Conservation (phyloP, 345 rosid species). For the Stellera chamaejasme region DNA sequence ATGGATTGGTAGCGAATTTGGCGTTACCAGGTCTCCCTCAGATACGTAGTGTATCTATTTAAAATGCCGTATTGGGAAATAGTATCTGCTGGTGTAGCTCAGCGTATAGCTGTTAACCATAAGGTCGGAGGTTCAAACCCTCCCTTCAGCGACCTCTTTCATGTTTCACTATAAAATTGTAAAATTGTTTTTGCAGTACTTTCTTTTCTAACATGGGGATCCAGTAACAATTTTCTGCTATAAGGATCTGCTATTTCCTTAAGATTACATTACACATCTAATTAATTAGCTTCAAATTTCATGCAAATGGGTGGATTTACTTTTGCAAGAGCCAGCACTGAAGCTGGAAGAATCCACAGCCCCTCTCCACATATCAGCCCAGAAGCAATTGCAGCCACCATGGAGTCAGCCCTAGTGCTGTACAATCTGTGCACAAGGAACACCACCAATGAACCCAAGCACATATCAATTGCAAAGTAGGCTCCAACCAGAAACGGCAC, state of each 20-base stretch:
- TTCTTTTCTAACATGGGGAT: too few relatives aligned
- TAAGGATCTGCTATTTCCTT: too few relatives aligned
- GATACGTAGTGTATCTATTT: too few relatives aligned
- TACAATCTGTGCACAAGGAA: constrained; percentile 51
- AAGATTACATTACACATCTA: neutral
- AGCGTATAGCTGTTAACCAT: constrained; percentile 72
- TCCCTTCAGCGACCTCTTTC: constrained; percentile 32
- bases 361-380: constrained; percentile 95
- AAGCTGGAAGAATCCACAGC: constrained; percentile 77
- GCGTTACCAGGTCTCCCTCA: too few relatives aligned
- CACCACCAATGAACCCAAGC: constrained; percentile 67
- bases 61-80: too few relatives aligned
- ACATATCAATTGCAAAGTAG: constrained; percentile 87
- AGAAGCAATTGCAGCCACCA: constrained; percentile 88
- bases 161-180: too few relatives aligned
- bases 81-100: constrained; percentile 55
- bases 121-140: constrained; percentile 68
- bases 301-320: constrained; percentile 82
- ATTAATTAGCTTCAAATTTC: constrained; percentile 54
- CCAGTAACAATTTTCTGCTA: too few relatives aligned
- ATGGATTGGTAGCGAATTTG: too few relatives aligned
- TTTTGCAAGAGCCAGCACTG: constrained; percentile 78
- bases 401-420: constrained; percentile 49
- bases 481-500: constrained; percentile 84
- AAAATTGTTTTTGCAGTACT: too few relatives aligned